Evolutionary conservation across 805 yeast genomes (phyloP), one percentile per base, ranked within the genome.

Genomic region (Candida anglica): DNA sequence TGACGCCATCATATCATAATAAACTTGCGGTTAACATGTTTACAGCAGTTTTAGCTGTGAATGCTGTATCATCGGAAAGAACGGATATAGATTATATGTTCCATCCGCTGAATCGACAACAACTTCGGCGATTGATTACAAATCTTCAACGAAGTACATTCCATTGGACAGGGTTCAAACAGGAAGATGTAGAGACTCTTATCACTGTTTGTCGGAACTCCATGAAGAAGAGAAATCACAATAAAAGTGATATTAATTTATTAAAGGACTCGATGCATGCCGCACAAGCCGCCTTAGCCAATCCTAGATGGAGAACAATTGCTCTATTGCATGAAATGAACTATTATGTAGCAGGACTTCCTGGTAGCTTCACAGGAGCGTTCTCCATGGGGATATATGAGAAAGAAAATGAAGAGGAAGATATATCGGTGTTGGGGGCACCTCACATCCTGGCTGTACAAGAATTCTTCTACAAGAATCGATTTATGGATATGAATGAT

Each of bases 101-200:
- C 48, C 81, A 81, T 60, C 72, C 78, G 0, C 53, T 71, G 0
- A 80, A 79, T 44, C 60, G 75, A 27, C 52, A 52, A 14, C 79
- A 78, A 40, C 52, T 81, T 24, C 58, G 80, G 39, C 53, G 80
- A 31, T 62, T 81, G 42, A 70, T 81, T 9, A 69, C 74, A 3
- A 81, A 81, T 47, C 49, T 81, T 19, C 85, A 77, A 51, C 64
- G 81, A 38, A 77, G 83, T 1, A 78, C 88, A 0, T 80, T 81
- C 50, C 78, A 77, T 46, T 81, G 89, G 89, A 77, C 86, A 1
- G 88, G 87, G 0, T 81, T 81, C 48, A 66, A 80, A 9, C 65
- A 68, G 17, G 66, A 63, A 27, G 87, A 81, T 53, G 62, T 81
- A 19, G 73, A 74, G 31, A 61, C 70, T 15, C 60, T 81, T 52